A percentile compares a stretch with the other conserved stretches of the same genome.
Evolutionary conservation across 2,329 filamentous ascomycete species (phyloP).

Genomic region (Bipolaris zeicola): DNA sequence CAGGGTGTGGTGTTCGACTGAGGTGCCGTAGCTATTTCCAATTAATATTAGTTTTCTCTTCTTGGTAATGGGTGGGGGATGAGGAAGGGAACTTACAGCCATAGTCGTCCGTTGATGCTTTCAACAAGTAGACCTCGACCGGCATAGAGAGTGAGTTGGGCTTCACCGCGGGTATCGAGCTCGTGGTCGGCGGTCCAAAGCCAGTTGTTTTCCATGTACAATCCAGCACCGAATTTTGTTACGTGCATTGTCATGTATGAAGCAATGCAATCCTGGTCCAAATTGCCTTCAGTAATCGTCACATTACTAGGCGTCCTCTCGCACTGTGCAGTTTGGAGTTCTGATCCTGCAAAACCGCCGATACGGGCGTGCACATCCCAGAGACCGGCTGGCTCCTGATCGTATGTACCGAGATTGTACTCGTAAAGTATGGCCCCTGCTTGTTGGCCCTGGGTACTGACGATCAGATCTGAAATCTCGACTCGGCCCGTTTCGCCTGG

Average conservation of each 20-base stretch:
- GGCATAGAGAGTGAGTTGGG: slow-evolving; percentile 81
- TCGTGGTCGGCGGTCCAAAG: slow-evolving; percentile 85
- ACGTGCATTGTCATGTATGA: slow-evolving; percentile 64
- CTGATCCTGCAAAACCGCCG: slow-evolving; percentile 77
- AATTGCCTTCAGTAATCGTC: slow-evolving; percentile 54
- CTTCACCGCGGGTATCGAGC: slow-evolving; percentile 65
- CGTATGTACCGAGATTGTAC: slow-evolving; percentile 66
- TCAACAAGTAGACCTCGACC: slow-evolving; percentile 82
- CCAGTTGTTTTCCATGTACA: slow-evolving; percentile 90
- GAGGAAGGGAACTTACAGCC: slow-evolving; percentile 49
- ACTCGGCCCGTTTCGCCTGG: slow-evolving; percentile 68
- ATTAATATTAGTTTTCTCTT: slow-evolving; percentile 8
- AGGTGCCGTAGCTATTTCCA: slow-evolving; percentile 65
- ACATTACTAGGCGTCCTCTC: slow-evolving; percentile 72
- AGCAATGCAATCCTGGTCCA: slow-evolving; percentile 71
- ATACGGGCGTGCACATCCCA: slow-evolving; percentile 90
- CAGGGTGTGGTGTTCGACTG: slow-evolving; percentile 63
- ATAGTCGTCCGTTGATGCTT: slow-evolving; percentile 46
- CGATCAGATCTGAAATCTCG: slow-evolving; percentile 74
- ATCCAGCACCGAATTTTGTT: slow-evolving; percentile 59
- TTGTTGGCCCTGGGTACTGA: slow-evolving; percentile 70
- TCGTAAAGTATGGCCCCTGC: slow-evolving; percentile 73
- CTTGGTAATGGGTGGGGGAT: slow-evolving; percentile 56
- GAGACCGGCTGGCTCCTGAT: slow-evolving; percentile 70
- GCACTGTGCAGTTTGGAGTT: slow-evolving; percentile 78